Conservation (phyloP, 2,329 filamentous ascomycete genomes). For the Fusarium sp. region DNA sequence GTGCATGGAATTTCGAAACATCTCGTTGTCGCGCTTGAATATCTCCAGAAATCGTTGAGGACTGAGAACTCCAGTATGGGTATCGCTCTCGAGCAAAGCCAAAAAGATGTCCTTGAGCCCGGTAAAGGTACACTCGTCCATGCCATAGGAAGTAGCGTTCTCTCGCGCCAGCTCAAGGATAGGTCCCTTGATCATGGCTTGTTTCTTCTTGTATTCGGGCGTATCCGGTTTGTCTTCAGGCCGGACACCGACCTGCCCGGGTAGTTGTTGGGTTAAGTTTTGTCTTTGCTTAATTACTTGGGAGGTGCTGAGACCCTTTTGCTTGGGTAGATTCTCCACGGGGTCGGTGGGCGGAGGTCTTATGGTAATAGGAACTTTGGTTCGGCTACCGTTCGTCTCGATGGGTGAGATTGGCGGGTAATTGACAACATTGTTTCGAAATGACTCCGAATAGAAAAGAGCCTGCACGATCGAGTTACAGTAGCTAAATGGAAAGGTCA, state of each 20-base stretch:
- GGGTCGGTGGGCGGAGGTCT: slow-evolving; percentile 65
- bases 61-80: slow-evolving; percentile 89
- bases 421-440: slow-evolving; percentile 92
- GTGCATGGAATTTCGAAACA: slow-evolving; percentile 97
- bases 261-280: slow-evolving; percentile 66
- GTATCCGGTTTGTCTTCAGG: slow-evolving; percentile 95
- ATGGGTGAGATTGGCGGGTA: slow-evolving; percentile 81
- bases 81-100: slow-evolving; percentile 83
- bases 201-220: slow-evolving; percentile 97
- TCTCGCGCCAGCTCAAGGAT: slow-evolving; percentile 87
- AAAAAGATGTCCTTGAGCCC: slow-evolving; percentile 97
- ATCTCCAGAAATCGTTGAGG: slow-evolving; percentile 95
- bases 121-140: slow-evolving; percentile 95
- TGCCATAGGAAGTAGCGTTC: slow-evolving; percentile 83
- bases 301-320: slow-evolving; percentile 65
- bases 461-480: slow-evolving; percentile 99
- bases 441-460: slow-evolving; percentile 93
- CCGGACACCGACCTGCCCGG: slow-evolving; percentile 67
- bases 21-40: slow-evolving; percentile 92
- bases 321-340: slow-evolving; percentile 56
- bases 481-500: slow-evolving; percentile 72
- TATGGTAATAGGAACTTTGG: slow-evolving; percentile 71
- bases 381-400: slow-evolving; percentile 72
- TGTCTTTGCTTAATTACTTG: slow-evolving; percentile 70
- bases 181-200: slow-evolving; percentile 88